Evolutionary conservation across 2,329 filamentous ascomycete species (phyloP), one percentile per base, ranked within the genome.

Genomic region (Aspergillus spinulosporus): DNA sequence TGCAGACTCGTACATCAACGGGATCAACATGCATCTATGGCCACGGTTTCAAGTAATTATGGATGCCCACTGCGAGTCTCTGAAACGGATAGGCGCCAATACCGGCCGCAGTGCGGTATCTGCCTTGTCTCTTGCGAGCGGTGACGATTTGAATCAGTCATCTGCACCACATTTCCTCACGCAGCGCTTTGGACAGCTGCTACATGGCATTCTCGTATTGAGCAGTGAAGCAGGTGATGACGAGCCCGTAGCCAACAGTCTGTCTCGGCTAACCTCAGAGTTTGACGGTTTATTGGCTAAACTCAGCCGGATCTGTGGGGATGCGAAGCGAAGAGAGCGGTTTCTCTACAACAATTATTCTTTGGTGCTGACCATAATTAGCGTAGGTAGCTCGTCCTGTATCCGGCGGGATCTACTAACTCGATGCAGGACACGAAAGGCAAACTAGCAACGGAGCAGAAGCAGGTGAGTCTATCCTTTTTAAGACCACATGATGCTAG

Each of bases 321-420:
- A 96, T 67, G 82, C 84, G 61, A 84, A 90, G 69, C 95, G 95
- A 76, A 82, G 88, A 63, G 88, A 93, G 64, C 81, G 94, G 44
- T 97, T 97, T 69, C 74, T 99, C 66, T 94, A 89, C 70, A 99
- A 97, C 71, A 99, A 99, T 72, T 97, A 96, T 74, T 95, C 90
- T 52, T 80, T 99, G 61, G 84, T 99, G n/a, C 80, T 91, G 66
- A 97, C 94, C 8, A 97, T 99, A 60, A 89, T 99, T 62, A 85
- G 88, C 67, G 88, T 80, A 71, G 47, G 76, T 69, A 29, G 45
- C 14, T 36, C 28, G 5, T n/a, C 21, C 5, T 37, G 14, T 28
- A 12, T 14, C 15, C 9, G 32, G 39, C 31, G 42, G 39, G 32
- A 15, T 26, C 34, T 55, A 51, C 59, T 67, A 52, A 65, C 57